Conservation (phyloP, 768 basidiomycete species). For the Mycena belliarum region DNA sequence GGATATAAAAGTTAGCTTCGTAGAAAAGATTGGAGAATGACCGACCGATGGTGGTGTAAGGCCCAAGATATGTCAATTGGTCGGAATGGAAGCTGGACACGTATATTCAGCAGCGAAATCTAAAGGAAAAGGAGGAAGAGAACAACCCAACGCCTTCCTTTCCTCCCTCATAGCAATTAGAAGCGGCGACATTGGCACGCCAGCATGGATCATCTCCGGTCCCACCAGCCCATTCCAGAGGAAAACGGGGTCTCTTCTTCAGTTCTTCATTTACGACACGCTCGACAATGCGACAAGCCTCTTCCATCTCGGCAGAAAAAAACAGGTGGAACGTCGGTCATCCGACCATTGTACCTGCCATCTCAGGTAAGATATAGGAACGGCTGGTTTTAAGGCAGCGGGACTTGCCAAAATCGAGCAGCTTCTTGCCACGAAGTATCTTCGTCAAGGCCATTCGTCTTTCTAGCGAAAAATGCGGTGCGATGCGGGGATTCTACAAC, state of each 20-base stretch:
- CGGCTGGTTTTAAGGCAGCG: background rate
- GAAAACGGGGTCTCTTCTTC: slow-evolving; percentile 56
- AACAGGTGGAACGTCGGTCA: slow-evolving; percentile 51
- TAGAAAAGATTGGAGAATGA: background rate
- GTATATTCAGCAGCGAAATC: background rate
- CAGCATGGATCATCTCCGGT: slow-evolving; percentile 38
- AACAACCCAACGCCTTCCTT: slow-evolving; percentile 70
- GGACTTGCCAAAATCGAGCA: slow-evolving; percentile 69
- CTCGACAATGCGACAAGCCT: slow-evolving; percentile 73
- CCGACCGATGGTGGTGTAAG: slow-evolving; percentile 71
- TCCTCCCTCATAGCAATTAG: slow-evolving; percentile 82
- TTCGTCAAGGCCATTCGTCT: slow-evolving; percentile 42
- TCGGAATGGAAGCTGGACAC: slow-evolving; percentile 62
- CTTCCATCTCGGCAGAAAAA: slow-evolving; percentile 75
- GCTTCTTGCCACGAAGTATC: slow-evolving; percentile 66
- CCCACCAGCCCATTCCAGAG: slow-evolving; percentile 64
- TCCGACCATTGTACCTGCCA: slow-evolving; percentile 77
- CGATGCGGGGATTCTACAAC: slow-evolving; percentile 83
- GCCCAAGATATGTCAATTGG: slow-evolving; percentile 78
- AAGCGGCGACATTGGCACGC: slow-evolving; percentile 84
- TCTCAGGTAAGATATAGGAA: slow-evolving; percentile 1
- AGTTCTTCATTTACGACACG: slow-evolving; percentile 71
- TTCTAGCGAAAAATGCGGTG: slow-evolving; percentile 75
- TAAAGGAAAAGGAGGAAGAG: background rate
- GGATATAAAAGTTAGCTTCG: background rate